Evolutionary conservation across 2,329 filamentous ascomycete genomes (phyloP), one percentile per base, ranked within the genome.

Genomic region (Aspergillus awamori): DNA sequence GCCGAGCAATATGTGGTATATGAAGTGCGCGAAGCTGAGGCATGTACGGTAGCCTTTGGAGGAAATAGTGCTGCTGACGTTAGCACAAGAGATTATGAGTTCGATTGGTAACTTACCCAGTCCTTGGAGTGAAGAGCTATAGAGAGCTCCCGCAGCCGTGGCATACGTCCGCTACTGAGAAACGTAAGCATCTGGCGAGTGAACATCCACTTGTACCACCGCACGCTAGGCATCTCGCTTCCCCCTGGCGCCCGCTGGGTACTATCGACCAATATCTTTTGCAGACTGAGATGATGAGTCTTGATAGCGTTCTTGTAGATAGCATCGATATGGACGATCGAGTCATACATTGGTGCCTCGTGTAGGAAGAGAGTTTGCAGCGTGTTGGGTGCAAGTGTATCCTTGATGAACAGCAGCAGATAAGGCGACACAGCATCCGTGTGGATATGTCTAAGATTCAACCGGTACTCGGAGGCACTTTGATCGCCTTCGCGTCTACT

Each of bases 361-460:
- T 93, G 90, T 53, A 95, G 76, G 72, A 93, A 93, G 8, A 95
- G 81, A 8, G 87, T 87, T 74, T 95, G 89, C n/a, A 95, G 80
- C 28, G 86, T 89, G 73, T 95, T 91, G 1, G 91, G 91, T 20
- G 88, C 88, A 39, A 95, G 81, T 0, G 90, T 89, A 63, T 93
- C 89, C 68, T 89, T 91, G 63, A 95, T 81, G 70, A 95, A 94
- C 1, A 83, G 82, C 57, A 95, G 86, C 15, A 95, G 78, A 24
- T 88, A 82, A 7, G 84, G 80, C 1, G 90, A 90, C 2, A 90
- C 88, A 11, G 82, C 83, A 74, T 95, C 90, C 1, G 89, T 92
- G 69, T 93, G 89, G 13, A 95, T 83, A 65, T 88, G 85, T 75
- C 89, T 93, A 55, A 95, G 77, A 5, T 84, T 86, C 10, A 95